Evolutionary conservation across 805 yeast species (phyloP), one percentile per base, ranked within the genome.

Genomic region (Millerozyma acaciae): DNA sequence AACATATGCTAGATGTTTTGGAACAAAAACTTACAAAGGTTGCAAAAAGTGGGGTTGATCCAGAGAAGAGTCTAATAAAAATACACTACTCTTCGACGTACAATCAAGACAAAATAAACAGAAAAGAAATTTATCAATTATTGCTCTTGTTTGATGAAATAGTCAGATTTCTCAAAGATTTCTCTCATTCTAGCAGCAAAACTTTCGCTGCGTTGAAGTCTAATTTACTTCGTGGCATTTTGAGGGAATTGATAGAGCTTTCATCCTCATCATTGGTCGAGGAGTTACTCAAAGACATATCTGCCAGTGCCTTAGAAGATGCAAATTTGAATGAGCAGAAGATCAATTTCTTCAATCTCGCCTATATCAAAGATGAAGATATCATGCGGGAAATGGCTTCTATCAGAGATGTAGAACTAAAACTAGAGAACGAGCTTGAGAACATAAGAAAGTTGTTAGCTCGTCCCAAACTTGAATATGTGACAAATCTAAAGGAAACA

Each of bases 401-500:
- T 2, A 73, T 80, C 4, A 54, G 60, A 2, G 45, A 45, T 0
- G 59, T 80, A 5, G 78, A 78, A 32, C 33, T 42, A 0, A 61
- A 66, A 10, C 55, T 93, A 3, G 55, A 70, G 0, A 60, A 55
- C 1, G 89, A 84, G 41, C 57, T 89, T n/a, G 39, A 44, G 2
- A 43, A 46, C 0, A 64, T 84, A 3, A 61, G 75, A 30, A 49
- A 38, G 1, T 30, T 67, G 1, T 53, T 85, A 18, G 71, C 70
- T 18, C 62, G 85, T 18, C 84, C 89, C 0, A 63, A 72, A 24
- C 50, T 83, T 33, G 61, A 69, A 14, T 87, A 65, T 46, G 62
- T 67, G 17, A 70, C 78, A 9, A 77, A 74, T 34, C 68, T 73
- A 32, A 80, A 77, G 33, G 84, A 81, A 14, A 81, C 86, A 2